phyloP scores from a whole-genome alignment of 2,329 filamentous ascomycete species.

The Trichoderma arundinaceum region DNA sequence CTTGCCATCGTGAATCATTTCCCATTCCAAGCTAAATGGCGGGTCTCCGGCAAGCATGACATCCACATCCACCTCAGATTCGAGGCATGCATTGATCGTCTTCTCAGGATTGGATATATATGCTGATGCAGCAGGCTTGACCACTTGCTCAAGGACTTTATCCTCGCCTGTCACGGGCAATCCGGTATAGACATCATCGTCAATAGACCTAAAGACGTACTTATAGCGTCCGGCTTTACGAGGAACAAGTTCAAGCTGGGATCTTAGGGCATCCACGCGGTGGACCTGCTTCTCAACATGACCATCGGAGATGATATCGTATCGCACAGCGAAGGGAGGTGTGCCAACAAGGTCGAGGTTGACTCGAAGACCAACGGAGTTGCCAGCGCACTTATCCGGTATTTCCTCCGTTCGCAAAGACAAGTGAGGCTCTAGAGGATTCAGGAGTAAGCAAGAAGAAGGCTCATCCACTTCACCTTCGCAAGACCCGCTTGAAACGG shows the following conservation, averaged over 20 bases:
- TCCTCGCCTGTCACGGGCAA: slow-evolving; percentile 65
- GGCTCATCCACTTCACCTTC: slow-evolving; percentile 90
- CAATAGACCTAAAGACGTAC: slow-evolving; percentile 82
- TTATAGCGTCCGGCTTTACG: slow-evolving; percentile 81
- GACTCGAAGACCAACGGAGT: slow-evolving; percentile 86
- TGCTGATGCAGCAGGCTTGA: slow-evolving; percentile 90
- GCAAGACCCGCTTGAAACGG: slow-evolving; percentile 81
- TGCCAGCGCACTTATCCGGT: slow-evolving; percentile 92
- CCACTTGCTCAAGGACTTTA: slow-evolving; percentile 79
- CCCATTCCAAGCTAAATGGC: slow-evolving; percentile 90
- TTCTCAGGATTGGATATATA: slow-evolving; percentile 64
- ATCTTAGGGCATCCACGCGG: slow-evolving; percentile 71
- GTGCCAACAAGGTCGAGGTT: slow-evolving; percentile 90
- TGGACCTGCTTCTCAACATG: slow-evolving; percentile 61
- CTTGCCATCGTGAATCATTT: slow-evolving; percentile 87
- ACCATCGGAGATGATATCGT: slow-evolving; percentile 71
- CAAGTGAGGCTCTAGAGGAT: slow-evolving; percentile 85
- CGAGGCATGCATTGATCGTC: slow-evolving; percentile 75
- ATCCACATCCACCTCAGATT: slow-evolving; percentile 76
- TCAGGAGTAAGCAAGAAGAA: slow-evolving; percentile 88
- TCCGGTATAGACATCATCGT: slow-evolving; percentile 79
- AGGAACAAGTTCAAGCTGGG: slow-evolving; percentile 85
- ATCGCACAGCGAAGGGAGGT: slow-evolving; percentile 85
- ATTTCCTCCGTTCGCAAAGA: slow-evolving; percentile 78
- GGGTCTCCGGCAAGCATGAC: slow-evolving; percentile 79